Evolutionary conservation across 352 stramenopile species (phyloP).

Genomic region (Phytopythium helicoides): DNA sequence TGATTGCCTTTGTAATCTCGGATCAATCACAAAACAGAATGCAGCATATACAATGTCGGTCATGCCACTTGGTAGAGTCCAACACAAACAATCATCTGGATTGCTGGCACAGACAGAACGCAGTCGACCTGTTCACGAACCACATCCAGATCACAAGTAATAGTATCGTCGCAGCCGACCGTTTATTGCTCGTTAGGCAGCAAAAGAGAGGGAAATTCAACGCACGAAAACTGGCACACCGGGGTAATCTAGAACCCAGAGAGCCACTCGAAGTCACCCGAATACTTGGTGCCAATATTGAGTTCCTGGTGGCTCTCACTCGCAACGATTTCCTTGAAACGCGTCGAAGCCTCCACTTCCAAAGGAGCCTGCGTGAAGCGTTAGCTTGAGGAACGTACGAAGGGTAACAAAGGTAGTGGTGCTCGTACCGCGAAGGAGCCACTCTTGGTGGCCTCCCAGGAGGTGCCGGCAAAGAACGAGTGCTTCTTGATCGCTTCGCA

Average conservation of each 20-base stretch:
- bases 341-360: conserved; percentile 54
- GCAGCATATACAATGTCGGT: no score
- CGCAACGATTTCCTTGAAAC: conserved; percentile 75
- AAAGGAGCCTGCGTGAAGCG: conserved; percentile 51
- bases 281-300: conserved; percentile 74
- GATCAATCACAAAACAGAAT: no score
- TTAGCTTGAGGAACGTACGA: no score
- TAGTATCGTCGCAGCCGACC: no score
- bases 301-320: conserved; percentile 43
- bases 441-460: conserved; percentile 80
- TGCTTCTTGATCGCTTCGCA: conserved; percentile 80
- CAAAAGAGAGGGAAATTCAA: not conserved
- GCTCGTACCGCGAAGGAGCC: conserved; percentile 73
- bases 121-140: no score
- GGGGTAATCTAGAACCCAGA: conserved; percentile 52
- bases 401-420: no score
- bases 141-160: no score
- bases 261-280: conserved; percentile 73
- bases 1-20: not conserved
- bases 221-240: not conserved
- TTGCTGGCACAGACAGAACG: no score
- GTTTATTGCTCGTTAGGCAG: no score
- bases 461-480: conserved; percentile 78
- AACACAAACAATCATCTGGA: no score
- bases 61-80: no score